Conservation (phyloP, 2,329 filamentous ascomycete genomes). For the Sarocladiaceae sp. region DNA sequence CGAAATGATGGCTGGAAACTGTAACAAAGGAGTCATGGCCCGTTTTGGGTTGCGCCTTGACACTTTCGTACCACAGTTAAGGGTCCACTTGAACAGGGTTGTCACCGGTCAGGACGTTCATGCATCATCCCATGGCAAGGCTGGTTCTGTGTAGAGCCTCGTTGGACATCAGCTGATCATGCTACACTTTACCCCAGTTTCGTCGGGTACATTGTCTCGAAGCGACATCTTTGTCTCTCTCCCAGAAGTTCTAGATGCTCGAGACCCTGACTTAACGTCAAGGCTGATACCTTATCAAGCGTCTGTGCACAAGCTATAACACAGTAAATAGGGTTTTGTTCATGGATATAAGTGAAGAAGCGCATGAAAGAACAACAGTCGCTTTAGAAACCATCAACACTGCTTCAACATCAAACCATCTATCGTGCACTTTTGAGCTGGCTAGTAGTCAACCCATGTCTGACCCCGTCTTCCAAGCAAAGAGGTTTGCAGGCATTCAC, state of each 20-base stretch:
- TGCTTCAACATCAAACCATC: not conserved
- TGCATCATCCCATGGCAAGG: not conserved
- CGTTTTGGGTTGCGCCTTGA: slow-evolving; percentile 7
- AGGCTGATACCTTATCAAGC: no score
- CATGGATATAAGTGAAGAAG: not conserved
- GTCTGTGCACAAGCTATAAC: no score
- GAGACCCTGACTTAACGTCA: no score
- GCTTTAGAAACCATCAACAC: not conserved
- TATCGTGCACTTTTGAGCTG: slow-evolving; percentile 12
- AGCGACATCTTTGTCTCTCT: no score
- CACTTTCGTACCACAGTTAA: not conserved
- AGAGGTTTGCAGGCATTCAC: slow-evolving; percentile 4
- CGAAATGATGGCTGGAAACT: no score
- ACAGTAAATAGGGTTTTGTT: no score
- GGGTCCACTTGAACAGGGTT: not conserved
- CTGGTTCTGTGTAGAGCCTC: not conserved
- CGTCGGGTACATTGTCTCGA: not conserved
- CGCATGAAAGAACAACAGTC: not conserved
- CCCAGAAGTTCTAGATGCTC: no score
- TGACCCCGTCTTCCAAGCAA: slow-evolving; percentile 4
- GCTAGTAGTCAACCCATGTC: not conserved
- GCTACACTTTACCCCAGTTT: not conserved
- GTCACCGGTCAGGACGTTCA: not conserved
- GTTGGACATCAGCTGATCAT: not conserved
- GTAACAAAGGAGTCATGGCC: slow-evolving; percentile 2